phyloP scores from a whole-genome alignment of 257 asterid genomes.

The Schizonepeta tenuifolia region DNA sequence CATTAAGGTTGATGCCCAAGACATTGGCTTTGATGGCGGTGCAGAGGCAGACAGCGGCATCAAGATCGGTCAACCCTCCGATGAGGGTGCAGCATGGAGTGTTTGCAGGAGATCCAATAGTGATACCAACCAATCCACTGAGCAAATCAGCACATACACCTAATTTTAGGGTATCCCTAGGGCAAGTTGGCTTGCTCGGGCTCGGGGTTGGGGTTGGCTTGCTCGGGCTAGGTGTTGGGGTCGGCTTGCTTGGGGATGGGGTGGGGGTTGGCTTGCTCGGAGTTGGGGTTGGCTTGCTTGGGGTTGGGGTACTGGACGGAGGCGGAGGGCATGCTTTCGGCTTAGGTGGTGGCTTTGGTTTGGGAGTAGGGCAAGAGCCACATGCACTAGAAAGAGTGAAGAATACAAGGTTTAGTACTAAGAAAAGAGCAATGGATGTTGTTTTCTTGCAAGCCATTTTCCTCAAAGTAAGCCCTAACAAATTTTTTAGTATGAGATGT shows the following conservation, averaged over 20 bases:
- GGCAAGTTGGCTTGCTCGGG: constrained; percentile 38
- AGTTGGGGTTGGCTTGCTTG: no score
- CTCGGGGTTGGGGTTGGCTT: constrained; percentile 10
- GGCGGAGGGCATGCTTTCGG: constrained; percentile 42
- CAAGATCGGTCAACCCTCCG: constrained; percentile 41
- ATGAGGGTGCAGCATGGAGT: constrained; percentile 45
- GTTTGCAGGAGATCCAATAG: constrained; percentile 39
- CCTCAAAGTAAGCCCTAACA: background rate
- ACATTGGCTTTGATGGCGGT: constrained; percentile 46
- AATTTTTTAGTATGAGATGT: background rate
- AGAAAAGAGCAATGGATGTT: constrained; percentile 47
- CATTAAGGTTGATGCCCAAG: constrained; percentile 42
- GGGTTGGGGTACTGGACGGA: background rate
- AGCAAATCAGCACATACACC: constrained; percentile 46
- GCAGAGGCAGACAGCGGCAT: constrained; percentile 51
- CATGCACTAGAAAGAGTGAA: constrained; percentile 60
- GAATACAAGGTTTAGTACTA: constrained; percentile 51
- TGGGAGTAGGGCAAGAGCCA: constrained; percentile 44
- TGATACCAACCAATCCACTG: constrained; percentile 18
- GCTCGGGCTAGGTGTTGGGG: background rate
- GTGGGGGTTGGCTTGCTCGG: constrained; percentile 26
- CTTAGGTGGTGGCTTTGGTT: constrained; percentile 41
- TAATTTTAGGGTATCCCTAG: constrained; percentile 43
- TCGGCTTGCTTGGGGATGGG: no score
- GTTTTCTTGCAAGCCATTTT: constrained; percentile 51